Conservation (phyloP, 768 basidiomycete species). For the Porphyrellus cyaneotinctus region DNA sequence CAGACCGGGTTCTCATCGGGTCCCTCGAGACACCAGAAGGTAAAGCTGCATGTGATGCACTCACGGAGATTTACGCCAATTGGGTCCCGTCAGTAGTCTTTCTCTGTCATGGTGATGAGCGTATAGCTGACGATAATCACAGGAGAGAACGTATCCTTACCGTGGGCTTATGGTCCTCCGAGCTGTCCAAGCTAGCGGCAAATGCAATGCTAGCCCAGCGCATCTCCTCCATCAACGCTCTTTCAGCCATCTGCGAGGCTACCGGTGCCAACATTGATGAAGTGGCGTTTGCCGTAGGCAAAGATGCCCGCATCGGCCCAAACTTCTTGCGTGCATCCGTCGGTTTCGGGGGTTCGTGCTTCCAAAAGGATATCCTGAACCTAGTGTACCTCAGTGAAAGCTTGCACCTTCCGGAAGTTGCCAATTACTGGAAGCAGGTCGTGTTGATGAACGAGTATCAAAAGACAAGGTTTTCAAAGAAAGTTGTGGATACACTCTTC, state of each 20-base stretch:
- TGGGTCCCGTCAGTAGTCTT: conserved; percentile 81
- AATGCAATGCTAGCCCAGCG: conserved; percentile 99
- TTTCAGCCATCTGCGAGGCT: conserved; percentile 97
- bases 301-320: conserved; percentile 87
- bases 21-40: conserved; percentile 90
- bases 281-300: conserved; percentile 90
- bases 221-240: conserved; percentile 96
- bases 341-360: conserved; percentile 97
- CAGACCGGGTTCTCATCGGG: conserved; percentile 96
- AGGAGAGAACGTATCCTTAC: conserved; percentile 79
- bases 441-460: conserved; percentile 99
- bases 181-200: conserved; percentile 96
- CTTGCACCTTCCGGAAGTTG: conserved; percentile 92
- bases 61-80: conserved; percentile 84
- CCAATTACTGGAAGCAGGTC: conserved; percentile 95
- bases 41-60: conserved; percentile 68
- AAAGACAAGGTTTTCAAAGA: conserved; percentile 92
- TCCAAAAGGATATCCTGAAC: conserved; percentile 99
- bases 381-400: conserved; percentile 96
- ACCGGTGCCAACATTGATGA: conserved; percentile 99
- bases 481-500: conserved; percentile 96
- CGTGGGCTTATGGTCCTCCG: conserved; percentile 97
- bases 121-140: conserved; percentile 2
- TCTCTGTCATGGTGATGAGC: neutral
- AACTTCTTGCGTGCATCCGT: conserved; percentile 95